phyloP scores from a whole-genome alignment of 805 yeast species.

The Sugiyamaella chiloensis region DNA sequence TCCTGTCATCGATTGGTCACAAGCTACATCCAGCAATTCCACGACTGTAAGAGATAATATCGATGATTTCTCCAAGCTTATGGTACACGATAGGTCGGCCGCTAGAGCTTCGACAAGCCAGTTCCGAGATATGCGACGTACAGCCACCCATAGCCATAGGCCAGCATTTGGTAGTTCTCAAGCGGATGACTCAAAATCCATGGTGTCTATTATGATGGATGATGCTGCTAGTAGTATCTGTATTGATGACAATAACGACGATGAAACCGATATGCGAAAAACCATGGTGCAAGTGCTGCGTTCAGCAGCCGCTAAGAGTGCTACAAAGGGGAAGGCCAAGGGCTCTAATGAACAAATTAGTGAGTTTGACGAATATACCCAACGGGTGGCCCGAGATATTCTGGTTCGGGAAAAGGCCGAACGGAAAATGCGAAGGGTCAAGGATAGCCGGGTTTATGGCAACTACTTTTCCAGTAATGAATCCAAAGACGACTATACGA shows the following conservation, averaged over 20 bases:
- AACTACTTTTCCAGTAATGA: constrained; percentile 22
- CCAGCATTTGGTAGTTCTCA: neutral
- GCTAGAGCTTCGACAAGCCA: neutral
- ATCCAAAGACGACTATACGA: constrained; percentile 2
- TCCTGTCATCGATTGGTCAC: neutral
- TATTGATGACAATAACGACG: constrained; percentile 29
- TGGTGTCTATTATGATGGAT: constrained; percentile 18
- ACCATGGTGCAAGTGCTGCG: constrained; percentile 25
- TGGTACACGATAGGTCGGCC: neutral
- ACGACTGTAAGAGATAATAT: neutral
- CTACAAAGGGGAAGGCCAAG: neutral
- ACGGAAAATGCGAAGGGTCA: constrained; percentile 12
- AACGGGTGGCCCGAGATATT: constrained; percentile 28
- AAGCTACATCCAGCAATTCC: neutral
- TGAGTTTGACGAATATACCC: constrained; percentile 31
- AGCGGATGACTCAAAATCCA: neutral
- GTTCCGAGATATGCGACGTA: neutral
- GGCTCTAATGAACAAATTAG: constrained; percentile 11
- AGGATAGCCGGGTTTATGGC: constrained; percentile 20
- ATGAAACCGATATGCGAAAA: constrained; percentile 22
- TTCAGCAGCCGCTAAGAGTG: constrained; percentile 4
- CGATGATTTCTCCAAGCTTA: too few species aligned
- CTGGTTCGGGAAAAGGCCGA: constrained; percentile 21
- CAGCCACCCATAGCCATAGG: neutral
- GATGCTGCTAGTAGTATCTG: constrained; percentile 33